Percentiles rank a stretch among this genome's conserved stretches.
Evolutionary conservation across 768 basidiomycete species (phyloP).

Genomic region (Phaeotremella skinneri): DNA sequence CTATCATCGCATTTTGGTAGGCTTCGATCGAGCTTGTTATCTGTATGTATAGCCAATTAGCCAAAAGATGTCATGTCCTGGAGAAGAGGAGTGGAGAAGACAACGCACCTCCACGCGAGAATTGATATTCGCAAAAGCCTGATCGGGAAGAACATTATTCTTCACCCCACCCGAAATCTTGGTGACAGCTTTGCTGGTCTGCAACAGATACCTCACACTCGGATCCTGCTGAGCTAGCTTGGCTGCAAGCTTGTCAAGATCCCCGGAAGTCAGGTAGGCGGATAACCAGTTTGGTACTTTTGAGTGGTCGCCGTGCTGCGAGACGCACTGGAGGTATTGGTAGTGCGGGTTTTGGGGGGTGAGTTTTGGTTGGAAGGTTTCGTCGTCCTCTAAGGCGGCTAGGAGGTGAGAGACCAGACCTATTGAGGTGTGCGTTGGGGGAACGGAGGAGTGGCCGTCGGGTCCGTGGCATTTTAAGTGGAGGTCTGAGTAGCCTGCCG

Average conservation of each 20-base stretch:
- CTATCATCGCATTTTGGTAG: background rate
- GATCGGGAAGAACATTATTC: conserved; percentile 6
- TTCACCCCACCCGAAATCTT: background rate
- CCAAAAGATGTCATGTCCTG: background rate
- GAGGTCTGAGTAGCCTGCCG: background rate
- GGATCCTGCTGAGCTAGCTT: background rate
- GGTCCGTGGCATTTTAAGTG: background rate
- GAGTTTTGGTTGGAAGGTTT: conserved; percentile 4
- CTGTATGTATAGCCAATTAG: background rate
- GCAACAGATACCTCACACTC: background rate
- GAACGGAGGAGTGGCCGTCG: conserved; percentile 5
- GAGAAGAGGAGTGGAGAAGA: too few species aligned
- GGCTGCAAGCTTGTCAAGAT: background rate
- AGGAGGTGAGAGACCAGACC: conserved; percentile 3
- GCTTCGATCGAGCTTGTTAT: background rate
- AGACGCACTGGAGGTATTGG: background rate
- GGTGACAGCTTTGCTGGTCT: conserved; percentile 3
- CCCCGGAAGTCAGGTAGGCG: background rate
- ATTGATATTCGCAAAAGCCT: conserved; percentile 1
- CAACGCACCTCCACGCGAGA: conserved; percentile 4
- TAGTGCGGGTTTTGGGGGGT: background rate
- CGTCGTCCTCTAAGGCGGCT: conserved; percentile 1
- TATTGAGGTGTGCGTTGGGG: conserved; percentile 5
- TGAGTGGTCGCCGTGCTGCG: background rate
- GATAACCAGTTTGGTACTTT: background rate